Conservation (phyloP, 768 basidiomycete species). For the Nidularia pulvinata region DNA sequence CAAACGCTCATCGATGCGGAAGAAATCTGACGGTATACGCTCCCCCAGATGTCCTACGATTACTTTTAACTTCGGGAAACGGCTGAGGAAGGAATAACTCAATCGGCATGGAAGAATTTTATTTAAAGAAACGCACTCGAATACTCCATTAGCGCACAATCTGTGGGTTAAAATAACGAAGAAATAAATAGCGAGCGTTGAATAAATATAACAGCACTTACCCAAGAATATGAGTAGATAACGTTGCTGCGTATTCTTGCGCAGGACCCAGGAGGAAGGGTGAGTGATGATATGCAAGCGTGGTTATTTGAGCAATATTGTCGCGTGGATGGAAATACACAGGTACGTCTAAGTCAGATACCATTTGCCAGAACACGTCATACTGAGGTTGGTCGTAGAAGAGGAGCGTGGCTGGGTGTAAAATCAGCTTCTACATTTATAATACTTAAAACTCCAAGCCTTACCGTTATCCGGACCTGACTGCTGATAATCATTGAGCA, state of each 20-base stretch:
- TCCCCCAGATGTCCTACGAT: conserved; percentile 44
- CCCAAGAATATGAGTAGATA: conserved; percentile 39
- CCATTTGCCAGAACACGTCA: conserved; percentile 34
- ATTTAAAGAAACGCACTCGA: conserved; percentile 22
- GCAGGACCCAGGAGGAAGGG: conserved; percentile 26
- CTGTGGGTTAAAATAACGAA: conserved; percentile 6
- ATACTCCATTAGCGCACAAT: conserved; percentile 34
- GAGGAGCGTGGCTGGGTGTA: conserved; percentile 24
- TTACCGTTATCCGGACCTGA: conserved; percentile 34
- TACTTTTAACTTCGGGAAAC: conserved; percentile 36
- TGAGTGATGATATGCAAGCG: conserved; percentile 25
- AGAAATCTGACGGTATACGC: conserved; percentile 37
- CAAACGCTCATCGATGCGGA: conserved; percentile 34
- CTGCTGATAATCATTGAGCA: conserved; percentile 44
- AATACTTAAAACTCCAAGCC: background rate
- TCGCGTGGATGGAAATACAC: conserved; percentile 35
- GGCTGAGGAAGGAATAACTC: conserved; percentile 18
- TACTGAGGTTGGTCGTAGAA: conserved; percentile 37
- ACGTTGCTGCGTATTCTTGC: conserved; percentile 34
- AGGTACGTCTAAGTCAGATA: conserved; percentile 32
- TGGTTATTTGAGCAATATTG: conserved; percentile 21
- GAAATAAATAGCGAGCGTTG: background rate
- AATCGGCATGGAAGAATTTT: background rate
- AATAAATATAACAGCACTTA: conserved; percentile 4
- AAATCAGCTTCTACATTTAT: background rate